Evolutionary conservation across 306 rosid species (phyloP).

Genomic region (Begonia peltatifolia): DNA sequence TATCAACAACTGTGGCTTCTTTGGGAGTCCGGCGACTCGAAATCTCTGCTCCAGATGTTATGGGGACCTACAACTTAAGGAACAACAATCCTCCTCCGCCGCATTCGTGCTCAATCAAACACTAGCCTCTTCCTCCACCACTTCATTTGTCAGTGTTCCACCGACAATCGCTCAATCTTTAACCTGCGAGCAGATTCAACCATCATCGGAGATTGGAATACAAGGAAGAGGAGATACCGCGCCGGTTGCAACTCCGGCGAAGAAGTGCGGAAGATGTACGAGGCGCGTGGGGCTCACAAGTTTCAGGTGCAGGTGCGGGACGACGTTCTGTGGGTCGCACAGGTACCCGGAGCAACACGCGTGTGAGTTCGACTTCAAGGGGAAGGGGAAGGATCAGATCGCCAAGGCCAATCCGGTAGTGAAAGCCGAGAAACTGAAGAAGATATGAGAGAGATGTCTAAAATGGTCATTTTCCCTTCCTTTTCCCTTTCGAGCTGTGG

Average conservation of each 20-base stretch:
- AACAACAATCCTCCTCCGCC: slow-evolving; percentile 47
- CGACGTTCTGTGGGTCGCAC: slow-evolving; percentile 65
- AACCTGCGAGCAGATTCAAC: too few relatives aligned
- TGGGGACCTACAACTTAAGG: slow-evolving; percentile 56
- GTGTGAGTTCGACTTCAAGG: slow-evolving; percentile 60
- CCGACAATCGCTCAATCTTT: neutral
- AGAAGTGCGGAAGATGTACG: slow-evolving; percentile 17
- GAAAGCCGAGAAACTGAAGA: slow-evolving; percentile 49
- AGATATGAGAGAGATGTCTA: slow-evolving; percentile 25
- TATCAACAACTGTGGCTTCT: slow-evolving; percentile 74
- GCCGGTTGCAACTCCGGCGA: neutral
- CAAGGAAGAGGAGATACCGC: too few relatives aligned
- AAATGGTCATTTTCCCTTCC: too few relatives aligned
- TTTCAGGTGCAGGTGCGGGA: slow-evolving; percentile 61
- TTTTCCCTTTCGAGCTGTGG: too few relatives aligned
- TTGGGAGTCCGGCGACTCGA: slow-evolving; percentile 53
- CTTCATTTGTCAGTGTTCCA: neutral
- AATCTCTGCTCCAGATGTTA: slow-evolving; percentile 65
- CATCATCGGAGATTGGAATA: neutral
- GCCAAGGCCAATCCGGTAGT: slow-evolving; percentile 60
- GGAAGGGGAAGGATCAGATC: slow-evolving; percentile 56
- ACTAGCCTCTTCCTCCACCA: slow-evolving; percentile 13
- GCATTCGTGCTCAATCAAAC: slow-evolving; percentile 47
- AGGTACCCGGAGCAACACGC: slow-evolving; percentile 80
- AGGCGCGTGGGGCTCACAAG: slow-evolving; percentile 69